phyloP scores from a whole-genome alignment of 2,329 filamentous ascomycete genomes.

The Gnomoniopsis smithogilvyi region DNA sequence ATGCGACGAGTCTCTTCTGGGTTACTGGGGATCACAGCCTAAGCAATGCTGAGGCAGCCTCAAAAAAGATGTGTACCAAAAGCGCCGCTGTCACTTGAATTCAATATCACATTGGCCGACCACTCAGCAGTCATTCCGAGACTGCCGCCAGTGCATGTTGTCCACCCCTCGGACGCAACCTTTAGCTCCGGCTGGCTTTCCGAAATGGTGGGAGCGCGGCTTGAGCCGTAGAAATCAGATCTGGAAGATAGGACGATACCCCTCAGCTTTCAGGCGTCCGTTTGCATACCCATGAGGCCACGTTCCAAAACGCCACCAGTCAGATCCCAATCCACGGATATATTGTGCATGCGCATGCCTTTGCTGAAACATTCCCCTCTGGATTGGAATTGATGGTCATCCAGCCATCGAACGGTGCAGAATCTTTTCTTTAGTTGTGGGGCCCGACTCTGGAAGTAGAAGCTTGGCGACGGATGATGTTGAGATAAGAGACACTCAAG shows the following conservation, averaged over 20 bases:
- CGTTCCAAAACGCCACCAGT: neutral
- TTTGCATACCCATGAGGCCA: neutral
- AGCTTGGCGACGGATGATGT: neutral
- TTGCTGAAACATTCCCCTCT: neutral
- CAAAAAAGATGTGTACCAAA: neutral
- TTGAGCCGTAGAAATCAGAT: neutral
- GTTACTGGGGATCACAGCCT: neutral
- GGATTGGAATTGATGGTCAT: neutral
- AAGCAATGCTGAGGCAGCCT: neutral
- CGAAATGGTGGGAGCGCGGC: conserved; percentile 9
- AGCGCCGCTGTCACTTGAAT: neutral
- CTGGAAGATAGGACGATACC: neutral
- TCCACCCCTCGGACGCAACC: neutral
- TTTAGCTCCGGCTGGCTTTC: conserved; percentile 12
- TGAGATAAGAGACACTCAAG: neutral
- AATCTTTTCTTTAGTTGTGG: neutral
- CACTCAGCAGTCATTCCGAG: neutral
- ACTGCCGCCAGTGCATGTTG: conserved; percentile 1
- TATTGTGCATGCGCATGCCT: neutral
- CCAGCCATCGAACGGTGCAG: neutral
- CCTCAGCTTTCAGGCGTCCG: neutral
- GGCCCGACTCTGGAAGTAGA: neutral
- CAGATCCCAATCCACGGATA: neutral
- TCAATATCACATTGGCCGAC: neutral
- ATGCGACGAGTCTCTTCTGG: conserved; percentile 1